Conservation (phyloP, 2,329 filamentous ascomycete genomes). For the Macrophomina phaseolina region DNA sequence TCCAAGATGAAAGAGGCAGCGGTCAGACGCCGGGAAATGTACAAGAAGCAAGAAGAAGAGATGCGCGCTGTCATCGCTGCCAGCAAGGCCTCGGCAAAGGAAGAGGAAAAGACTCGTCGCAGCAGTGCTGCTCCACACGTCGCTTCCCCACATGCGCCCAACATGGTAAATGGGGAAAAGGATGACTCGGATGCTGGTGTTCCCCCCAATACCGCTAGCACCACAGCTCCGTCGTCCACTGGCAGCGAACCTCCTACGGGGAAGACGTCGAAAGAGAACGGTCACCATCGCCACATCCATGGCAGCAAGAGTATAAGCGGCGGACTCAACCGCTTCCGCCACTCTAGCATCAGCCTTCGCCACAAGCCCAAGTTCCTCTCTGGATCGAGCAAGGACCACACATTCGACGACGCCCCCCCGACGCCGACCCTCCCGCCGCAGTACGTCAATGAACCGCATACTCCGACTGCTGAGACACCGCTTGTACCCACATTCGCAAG, state of each 20-base stretch:
- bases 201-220: slow-evolving; percentile 19
- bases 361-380: slow-evolving; percentile 75
- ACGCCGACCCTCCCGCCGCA: slow-evolving; percentile 31
- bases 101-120: slow-evolving; percentile 34
- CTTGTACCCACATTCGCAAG: slow-evolving; percentile 7
- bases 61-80: slow-evolving; percentile 68
- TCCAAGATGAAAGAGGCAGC: slow-evolving; percentile 40
- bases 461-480: slow-evolving; percentile 1
- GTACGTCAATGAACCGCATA: slow-evolving; percentile 14
- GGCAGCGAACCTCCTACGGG: slow-evolving; percentile 2
- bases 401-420: slow-evolving; percentile 34
- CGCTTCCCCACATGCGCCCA: neutral
- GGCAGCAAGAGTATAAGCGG: slow-evolving; percentile 40
- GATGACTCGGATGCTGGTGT: slow-evolving; percentile 2
- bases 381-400: slow-evolving; percentile 41
- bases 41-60: slow-evolving; percentile 66
- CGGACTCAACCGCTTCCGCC: slow-evolving; percentile 68
- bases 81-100: slow-evolving; percentile 64
- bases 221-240: slow-evolving; percentile 13
- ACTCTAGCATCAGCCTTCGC: slow-evolving; percentile 78
- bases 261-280: slow-evolving; percentile 34
- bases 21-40: slow-evolving; percentile 59
- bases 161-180: neutral
- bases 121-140: neutral
- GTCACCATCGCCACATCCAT: slow-evolving; percentile 18